Conservation (phyloP, 805 yeast genomes). For the Wickerhamia fluorescens region DNA sequence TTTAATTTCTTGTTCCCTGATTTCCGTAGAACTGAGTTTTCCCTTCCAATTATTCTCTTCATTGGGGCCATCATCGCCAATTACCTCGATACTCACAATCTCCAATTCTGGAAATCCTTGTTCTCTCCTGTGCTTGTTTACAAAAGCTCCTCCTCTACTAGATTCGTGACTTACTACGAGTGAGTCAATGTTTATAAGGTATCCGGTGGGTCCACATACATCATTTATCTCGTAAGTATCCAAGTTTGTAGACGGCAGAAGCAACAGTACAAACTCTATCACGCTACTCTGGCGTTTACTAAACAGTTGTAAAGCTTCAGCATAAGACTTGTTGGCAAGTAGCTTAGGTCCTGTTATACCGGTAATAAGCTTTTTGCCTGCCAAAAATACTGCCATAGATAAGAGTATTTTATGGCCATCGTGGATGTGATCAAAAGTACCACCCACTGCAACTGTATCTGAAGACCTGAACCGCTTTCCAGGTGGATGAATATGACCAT, state of each 20-base stretch:
- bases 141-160: constrained; percentile 59
- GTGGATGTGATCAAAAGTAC: constrained; percentile 94
- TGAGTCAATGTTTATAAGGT: constrained; percentile 64
- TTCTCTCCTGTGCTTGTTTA: constrained; percentile 58
- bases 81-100: constrained; percentile 35
- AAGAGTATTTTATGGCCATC: constrained; percentile 89
- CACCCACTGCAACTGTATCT: constrained; percentile 67
- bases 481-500: background rate
- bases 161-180: constrained; percentile 81
- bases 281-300: constrained; percentile 44
- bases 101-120: constrained; percentile 47
- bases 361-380: constrained; percentile 51
- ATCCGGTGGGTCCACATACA: constrained; percentile 91
- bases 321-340: constrained; percentile 66
- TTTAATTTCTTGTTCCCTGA: constrained; percentile 43
- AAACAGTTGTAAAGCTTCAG: constrained; percentile 56
- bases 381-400: constrained; percentile 60
- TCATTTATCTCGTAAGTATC: constrained; percentile 66
- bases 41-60: constrained; percentile 46
- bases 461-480: constrained; percentile 2
- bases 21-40: constrained; percentile 80
- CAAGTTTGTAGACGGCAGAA: constrained; percentile 34
- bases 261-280: constrained; percentile 34
- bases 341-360: constrained; percentile 80
- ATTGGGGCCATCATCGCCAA: constrained; percentile 42